Percentiles rank a stretch among this genome's conserved stretches.
Evolutionary conservation across 2,329 filamentous ascomycete genomes (phyloP).

Genomic region (Fusarium ramigenum): DNA sequence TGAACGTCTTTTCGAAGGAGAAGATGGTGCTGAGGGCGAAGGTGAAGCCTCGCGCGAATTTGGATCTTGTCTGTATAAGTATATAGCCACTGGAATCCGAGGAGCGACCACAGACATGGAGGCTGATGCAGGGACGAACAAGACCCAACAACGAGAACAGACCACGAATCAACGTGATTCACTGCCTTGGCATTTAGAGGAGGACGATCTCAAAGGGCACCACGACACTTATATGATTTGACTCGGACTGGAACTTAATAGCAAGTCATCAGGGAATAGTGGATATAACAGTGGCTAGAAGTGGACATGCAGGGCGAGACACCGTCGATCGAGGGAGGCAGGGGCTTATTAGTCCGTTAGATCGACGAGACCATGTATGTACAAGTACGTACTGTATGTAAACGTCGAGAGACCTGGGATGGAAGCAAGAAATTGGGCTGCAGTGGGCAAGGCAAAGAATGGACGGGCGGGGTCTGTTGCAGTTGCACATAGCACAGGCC

Average conservation of each 20-base stretch:
- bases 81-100: slow-evolving; percentile 37
- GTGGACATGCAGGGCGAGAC: slow-evolving; percentile 27
- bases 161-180: slow-evolving; percentile 21
- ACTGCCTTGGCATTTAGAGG: slow-evolving; percentile 2
- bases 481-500: slow-evolving; percentile 40
- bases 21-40: slow-evolving; percentile 28
- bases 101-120: slow-evolving; percentile 29
- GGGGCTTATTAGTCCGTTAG: slow-evolving; percentile 22
- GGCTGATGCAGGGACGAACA: slow-evolving; percentile 1
- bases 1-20: slow-evolving; percentile 45
- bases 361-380: background rate
- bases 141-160: slow-evolving; percentile 18
- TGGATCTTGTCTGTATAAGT: slow-evolving; percentile 40
- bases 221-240: slow-evolving; percentile 29
- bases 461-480: slow-evolving; percentile 34
- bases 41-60: slow-evolving; percentile 1
- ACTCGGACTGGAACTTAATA: slow-evolving; percentile 33
- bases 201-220: slow-evolving; percentile 15
- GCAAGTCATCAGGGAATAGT: slow-evolving; percentile 22
- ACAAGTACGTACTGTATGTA: slow-evolving; percentile 12
- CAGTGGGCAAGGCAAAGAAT: slow-evolving; percentile 16
- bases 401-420: slow-evolving; percentile 10
- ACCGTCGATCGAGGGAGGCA: slow-evolving; percentile 30
- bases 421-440: slow-evolving; percentile 30
- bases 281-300: slow-evolving; percentile 26